A percentile compares a stretch with the other conserved stretches of the same genome.
phyloP scores from a whole-genome alignment of 306 rosid species.

The Fagus crenata region DNA sequence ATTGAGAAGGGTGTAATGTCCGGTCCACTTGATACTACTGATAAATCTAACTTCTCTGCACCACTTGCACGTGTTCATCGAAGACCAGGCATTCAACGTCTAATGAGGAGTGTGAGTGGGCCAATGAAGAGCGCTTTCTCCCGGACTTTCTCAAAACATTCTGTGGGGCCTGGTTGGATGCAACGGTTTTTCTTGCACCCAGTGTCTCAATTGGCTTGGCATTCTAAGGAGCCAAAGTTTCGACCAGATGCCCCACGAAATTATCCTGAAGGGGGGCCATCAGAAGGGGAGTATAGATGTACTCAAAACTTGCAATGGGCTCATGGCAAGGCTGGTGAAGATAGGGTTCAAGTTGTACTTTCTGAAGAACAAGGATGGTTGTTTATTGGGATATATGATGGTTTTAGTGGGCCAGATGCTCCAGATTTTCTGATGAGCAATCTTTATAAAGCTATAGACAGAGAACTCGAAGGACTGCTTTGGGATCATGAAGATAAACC shows the following conservation, averaged over 20 bases:
- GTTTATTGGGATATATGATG: conserved; percentile 72
- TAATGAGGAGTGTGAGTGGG: conserved; percentile 73
- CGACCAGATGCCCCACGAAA: conserved; percentile 43
- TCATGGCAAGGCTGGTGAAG: conserved; percentile 79
- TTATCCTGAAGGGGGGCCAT: conserved; percentile 40
- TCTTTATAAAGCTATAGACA: conserved; percentile 60
- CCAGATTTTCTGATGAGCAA: conserved; percentile 71
- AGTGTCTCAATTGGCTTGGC: conserved; percentile 56
- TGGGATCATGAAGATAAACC: conserved; percentile 62
- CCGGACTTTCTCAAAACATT: conserved; percentile 54
- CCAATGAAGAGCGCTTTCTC: conserved; percentile 62
- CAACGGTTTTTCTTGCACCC: conserved; percentile 57
- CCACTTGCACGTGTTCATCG: conserved; percentile 50
- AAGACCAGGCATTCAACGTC: conserved; percentile 53
- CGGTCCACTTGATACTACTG: conserved; percentile 63
- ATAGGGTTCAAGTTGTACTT: conserved; percentile 67
- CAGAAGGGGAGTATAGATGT: conserved; percentile 49
- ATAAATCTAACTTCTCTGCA: conserved; percentile 63
- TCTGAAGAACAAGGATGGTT: conserved; percentile 81
- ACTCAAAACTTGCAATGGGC: conserved; percentile 71
- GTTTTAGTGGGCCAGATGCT: conserved; percentile 75
- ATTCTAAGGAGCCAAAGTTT: conserved; percentile 54
- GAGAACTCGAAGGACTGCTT: conserved; percentile 65
- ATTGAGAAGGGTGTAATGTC: conserved; percentile 71
- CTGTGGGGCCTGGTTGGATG: conserved; percentile 57